phyloP scores from a whole-genome alignment of 2,329 filamentous ascomycete species.

The Pseudocercospora fijiensis region DNA sequence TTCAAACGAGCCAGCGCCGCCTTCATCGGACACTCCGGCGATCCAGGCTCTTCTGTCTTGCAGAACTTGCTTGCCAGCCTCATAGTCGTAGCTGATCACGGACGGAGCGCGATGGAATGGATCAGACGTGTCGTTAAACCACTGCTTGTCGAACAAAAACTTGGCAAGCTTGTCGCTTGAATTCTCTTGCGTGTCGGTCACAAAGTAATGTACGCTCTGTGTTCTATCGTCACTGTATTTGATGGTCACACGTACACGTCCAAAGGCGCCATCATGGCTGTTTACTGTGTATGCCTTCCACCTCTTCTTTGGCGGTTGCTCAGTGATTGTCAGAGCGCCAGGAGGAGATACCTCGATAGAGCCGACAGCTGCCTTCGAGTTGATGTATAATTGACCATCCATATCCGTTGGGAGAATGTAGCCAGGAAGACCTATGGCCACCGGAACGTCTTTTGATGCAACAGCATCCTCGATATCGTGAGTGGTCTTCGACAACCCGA shows the following conservation, averaged over 20 bases:
- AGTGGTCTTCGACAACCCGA: slow-evolving; percentile 50
- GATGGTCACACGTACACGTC: slow-evolving; percentile 51
- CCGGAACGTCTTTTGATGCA: slow-evolving; percentile 45
- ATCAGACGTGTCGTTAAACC: slow-evolving; percentile 53
- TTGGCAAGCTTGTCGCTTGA: slow-evolving; percentile 50
- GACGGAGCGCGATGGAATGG: slow-evolving; percentile 57
- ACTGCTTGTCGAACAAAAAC: slow-evolving; percentile 57
- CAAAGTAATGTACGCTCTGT: slow-evolving; percentile 58
- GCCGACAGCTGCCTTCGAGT: slow-evolving; percentile 43
- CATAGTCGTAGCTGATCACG: slow-evolving; percentile 56
- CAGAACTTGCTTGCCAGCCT: slow-evolving; percentile 40
- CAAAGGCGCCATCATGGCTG: slow-evolving; percentile 49
- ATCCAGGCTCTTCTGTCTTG: slow-evolving; percentile 57
- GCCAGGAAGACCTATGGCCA: slow-evolving; percentile 56
- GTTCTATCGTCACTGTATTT: slow-evolving; percentile 49
- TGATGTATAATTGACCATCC: slow-evolving; percentile 49
- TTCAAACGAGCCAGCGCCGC: slow-evolving; percentile 57
- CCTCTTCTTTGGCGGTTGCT: slow-evolving; percentile 29
- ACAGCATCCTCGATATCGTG: slow-evolving; percentile 52
- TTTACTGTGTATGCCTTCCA: slow-evolving; percentile 45
- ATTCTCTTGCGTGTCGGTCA: slow-evolving; percentile 51
- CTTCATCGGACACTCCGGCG: slow-evolving; percentile 61
- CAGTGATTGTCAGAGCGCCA: slow-evolving; percentile 41
- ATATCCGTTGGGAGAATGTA: slow-evolving; percentile 55
- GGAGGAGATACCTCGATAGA: slow-evolving; percentile 45